A percentile compares a stretch with the other conserved stretches of the same genome.
Evolutionary conservation across 1,139 yeast genomes (phyloP).

Genomic region (Saccharomycopsis hybrid): DNA sequence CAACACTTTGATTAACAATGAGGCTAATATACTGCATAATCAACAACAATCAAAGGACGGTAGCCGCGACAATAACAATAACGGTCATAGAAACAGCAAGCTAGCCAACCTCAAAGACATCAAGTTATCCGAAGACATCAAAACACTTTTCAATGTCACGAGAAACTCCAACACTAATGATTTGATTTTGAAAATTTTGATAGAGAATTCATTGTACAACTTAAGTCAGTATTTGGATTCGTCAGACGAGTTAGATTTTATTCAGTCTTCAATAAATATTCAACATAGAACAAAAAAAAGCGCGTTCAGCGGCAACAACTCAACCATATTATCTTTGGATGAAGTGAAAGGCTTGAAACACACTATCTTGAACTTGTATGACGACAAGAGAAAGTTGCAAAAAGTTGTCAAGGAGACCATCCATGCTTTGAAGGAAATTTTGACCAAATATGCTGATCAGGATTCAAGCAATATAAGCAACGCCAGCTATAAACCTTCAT

Average conservation of each 20-base stretch:
- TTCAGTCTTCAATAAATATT: slow-evolving; percentile 10
- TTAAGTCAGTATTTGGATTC: slow-evolving; percentile 17
- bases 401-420: slow-evolving; percentile 6
- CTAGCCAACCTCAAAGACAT: slow-evolving; percentile 14
- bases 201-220: slow-evolving; percentile 22
- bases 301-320: background rate
- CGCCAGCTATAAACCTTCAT: slow-evolving; percentile 7
- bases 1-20: slow-evolving; percentile 13
- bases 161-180: slow-evolving; percentile 20
- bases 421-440: slow-evolving; percentile 18
- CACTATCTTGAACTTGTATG: slow-evolving; percentile 3
- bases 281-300: background rate
- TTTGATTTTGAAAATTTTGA: slow-evolving; percentile 21
- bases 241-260: slow-evolving; percentile 12
- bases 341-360: slow-evolving; percentile 19
- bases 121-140: slow-evolving; percentile 18
- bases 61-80: slow-evolving; percentile 1
- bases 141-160: slow-evolving; percentile 16
- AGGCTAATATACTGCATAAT: background rate
- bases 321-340: slow-evolving; percentile 18
- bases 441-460: slow-evolving; percentile 15
- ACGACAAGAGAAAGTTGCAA: slow-evolving; percentile 8
- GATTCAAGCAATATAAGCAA: slow-evolving; percentile 1
- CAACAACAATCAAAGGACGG: background rate
- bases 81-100: background rate